A percentile compares a stretch with the other conserved stretches of the same genome.
These are phyloP conservation scores for Syzygium aromaticum DNA, from an alignment of 345 rosid species.

Conservation along the genomic window DNA sequence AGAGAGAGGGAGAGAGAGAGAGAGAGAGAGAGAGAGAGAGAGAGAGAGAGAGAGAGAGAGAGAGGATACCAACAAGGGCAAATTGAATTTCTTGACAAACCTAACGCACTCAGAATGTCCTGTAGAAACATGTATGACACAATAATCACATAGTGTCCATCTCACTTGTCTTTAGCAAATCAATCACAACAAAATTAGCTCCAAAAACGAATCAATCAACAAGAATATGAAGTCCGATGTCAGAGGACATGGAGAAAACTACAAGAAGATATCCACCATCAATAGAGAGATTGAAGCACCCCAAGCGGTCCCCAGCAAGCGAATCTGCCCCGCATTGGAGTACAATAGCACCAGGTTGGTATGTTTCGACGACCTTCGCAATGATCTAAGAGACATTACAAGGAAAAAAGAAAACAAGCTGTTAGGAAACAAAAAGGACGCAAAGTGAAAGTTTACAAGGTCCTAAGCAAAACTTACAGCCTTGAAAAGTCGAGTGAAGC, in stretches of 20 bases:
- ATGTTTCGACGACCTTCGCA: constrained; percentile 82
- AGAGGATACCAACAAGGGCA: constrained; percentile 70
- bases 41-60: constrained; percentile 3
- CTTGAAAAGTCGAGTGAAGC: constrained; percentile 93
- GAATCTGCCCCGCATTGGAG: constrained; percentile 99
- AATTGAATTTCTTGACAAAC: constrained; percentile 87
- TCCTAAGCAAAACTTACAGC: constrained; percentile 41
- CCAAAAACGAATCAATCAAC: background rate
- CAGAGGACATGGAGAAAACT: constrained; percentile 16
- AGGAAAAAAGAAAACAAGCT: background rate
- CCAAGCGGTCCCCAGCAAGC: constrained; percentile 93
- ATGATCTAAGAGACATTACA: constrained; percentile 44
- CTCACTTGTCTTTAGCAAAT: background rate
- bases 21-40: constrained; percentile 2
- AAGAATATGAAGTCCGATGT: background rate
- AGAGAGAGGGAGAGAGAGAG: constrained; percentile 1
- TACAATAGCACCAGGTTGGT: constrained; percentile 88
- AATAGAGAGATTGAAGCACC: constrained; percentile 96
- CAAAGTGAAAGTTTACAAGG: background rate
- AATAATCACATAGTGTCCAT: background rate
- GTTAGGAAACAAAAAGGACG: constrained; percentile 1
- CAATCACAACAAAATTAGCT: background rate
- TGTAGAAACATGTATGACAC: constrained; percentile 16
- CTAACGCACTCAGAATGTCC: constrained; percentile 97
- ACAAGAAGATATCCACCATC: constrained; percentile 76